Evolutionary conservation across 495 filamentous ascomycete genomes (phyloP).

Genomic region (Penicillium tannophilum): DNA sequence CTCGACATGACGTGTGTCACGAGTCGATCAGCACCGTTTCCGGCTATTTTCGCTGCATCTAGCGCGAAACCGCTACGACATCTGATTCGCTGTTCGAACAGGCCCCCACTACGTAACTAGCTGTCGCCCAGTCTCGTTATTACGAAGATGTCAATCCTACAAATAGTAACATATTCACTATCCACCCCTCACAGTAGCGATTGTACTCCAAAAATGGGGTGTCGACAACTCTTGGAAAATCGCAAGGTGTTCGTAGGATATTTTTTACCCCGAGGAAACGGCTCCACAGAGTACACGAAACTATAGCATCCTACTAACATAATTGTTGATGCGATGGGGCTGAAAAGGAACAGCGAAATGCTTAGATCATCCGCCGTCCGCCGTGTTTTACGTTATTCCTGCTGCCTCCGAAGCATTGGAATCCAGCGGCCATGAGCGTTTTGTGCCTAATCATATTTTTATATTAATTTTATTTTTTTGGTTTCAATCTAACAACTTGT

Average conservation of each 20-base stretch:
- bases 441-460: too few relatives aligned
- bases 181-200: too few relatives aligned
- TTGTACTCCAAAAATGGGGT: not conserved
- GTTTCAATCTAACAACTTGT: too few relatives aligned
- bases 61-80: constrained; percentile 6
- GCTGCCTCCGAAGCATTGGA: too few relatives aligned
- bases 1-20: too few relatives aligned
- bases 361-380: too few relatives aligned
- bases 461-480: too few relatives aligned
- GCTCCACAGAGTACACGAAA: too few relatives aligned
- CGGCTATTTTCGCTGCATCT: constrained; percentile 3
- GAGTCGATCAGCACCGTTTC: not conserved
- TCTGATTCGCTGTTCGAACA: constrained; percentile 8
- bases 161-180: not conserved
- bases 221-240: not conserved
- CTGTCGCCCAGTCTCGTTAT: not conserved
- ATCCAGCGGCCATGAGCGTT: too few relatives aligned
- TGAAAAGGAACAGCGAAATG: too few relatives aligned
- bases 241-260: not conserved
- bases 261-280: not conserved
- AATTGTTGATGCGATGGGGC: not conserved
- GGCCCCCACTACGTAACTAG: not conserved
- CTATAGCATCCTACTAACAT: too few relatives aligned
- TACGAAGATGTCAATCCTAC: not conserved
- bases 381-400: too few relatives aligned